Percentiles rank a stretch among this genome's conserved stretches.
phyloP scores from a whole-genome alignment of 805 yeast species.

The Candida glaebosa region DNA sequence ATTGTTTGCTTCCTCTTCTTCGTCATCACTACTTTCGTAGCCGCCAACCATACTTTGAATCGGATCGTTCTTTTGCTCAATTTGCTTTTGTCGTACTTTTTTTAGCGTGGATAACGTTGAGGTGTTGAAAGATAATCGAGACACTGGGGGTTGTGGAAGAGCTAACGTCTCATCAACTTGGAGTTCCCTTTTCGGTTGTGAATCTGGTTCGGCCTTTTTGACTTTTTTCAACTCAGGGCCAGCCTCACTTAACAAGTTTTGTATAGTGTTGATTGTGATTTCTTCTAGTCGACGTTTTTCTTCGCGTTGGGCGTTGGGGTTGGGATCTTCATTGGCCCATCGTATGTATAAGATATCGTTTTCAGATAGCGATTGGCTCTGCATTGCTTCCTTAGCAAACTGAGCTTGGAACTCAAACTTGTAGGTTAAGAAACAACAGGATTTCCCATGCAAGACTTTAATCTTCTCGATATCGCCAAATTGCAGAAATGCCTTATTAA shows the following conservation, averaged over 20 bases:
- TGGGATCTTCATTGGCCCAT: constrained; percentile 92
- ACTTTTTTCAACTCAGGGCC: constrained; percentile 21
- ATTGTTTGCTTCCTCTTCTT: background rate
- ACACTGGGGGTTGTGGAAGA: background rate
- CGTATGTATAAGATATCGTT: constrained; percentile 66
- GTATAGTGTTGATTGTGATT: constrained; percentile 52
- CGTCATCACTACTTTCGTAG: constrained; percentile 10
- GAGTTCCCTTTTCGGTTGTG: background rate
- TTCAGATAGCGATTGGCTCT: constrained; percentile 64
- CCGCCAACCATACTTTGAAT: constrained; percentile 5
- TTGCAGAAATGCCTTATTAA: constrained; percentile 52
- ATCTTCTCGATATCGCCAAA: constrained; percentile 75
- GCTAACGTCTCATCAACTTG: background rate
- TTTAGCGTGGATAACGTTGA: background rate
- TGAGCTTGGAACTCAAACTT: constrained; percentile 73
- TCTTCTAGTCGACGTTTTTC: constrained; percentile 50
- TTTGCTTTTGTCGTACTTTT: constrained; percentile 3
- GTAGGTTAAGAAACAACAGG: constrained; percentile 77
- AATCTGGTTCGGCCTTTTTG: constrained; percentile 2
- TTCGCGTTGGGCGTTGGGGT: constrained; percentile 56
- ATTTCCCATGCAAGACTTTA: constrained; percentile 55
- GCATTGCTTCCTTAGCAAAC: constrained; percentile 95
- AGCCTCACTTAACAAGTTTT: constrained; percentile 30
- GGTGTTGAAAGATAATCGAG: background rate
- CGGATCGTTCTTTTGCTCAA: background rate